phyloP scores from a whole-genome alignment of 202 grass and related monocot genomes.

The Elaeis oleifera region DNA sequence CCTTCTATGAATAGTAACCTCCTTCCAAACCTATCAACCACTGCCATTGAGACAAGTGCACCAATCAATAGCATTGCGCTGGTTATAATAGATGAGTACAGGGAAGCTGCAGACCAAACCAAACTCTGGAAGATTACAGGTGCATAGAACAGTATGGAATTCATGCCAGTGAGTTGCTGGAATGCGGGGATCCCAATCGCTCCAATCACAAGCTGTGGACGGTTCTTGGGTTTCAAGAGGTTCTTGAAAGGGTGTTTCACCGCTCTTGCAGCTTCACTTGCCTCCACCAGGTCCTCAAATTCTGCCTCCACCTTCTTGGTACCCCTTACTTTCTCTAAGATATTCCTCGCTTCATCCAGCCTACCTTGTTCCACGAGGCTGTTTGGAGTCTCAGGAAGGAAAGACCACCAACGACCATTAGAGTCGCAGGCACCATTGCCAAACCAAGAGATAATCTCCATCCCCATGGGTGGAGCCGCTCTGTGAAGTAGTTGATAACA shows the following conservation, averaged over 20 bases:
- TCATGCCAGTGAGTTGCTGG: no score
- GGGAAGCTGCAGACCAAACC: no score
- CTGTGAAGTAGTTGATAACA: no score
- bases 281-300: constrained; percentile 75
- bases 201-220: constrained; percentile 58
- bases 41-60: no score
- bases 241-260: constrained; percentile 84
- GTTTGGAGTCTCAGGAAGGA: constrained; percentile 66
- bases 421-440: constrained; percentile 48
- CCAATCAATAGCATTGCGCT: no score
- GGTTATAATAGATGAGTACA: no score
- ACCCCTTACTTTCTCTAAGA: constrained; percentile 54
- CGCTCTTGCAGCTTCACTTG: constrained; percentile 47
- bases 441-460: constrained; percentile 63
- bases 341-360: constrained; percentile 57
- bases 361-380: constrained; percentile 68
- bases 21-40: no score
- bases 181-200: not conserved
- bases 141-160: no score
- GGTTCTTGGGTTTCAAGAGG: constrained; percentile 51
- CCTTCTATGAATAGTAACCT: no score
- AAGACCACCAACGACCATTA: constrained; percentile 66
- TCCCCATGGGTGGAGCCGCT: constrained; percentile 41
- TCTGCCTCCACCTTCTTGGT: constrained; percentile 58
- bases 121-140: no score